Conservation (phyloP, 371 early-diverging fungal genomes). For the Mucor ambiguus region DNA sequence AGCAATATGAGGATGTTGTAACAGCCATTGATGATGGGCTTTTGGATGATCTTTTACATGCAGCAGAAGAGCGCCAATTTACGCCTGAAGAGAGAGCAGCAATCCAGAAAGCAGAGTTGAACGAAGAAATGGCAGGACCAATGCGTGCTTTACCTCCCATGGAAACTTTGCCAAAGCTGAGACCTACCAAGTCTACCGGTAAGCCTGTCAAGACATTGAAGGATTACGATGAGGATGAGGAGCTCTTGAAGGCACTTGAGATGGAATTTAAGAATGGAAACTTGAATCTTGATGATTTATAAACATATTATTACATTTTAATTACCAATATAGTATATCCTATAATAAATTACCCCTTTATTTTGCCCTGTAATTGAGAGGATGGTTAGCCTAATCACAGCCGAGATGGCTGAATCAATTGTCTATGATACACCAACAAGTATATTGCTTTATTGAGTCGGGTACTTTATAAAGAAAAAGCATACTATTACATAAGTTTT, state of each 20-base stretch:
- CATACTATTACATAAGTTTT: background rate
- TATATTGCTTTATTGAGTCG: background rate
- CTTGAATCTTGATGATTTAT: slow-evolving; percentile 32
- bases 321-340: background rate
- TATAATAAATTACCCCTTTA: background rate
- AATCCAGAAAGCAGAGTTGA: slow-evolving; percentile 34
- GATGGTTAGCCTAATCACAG: too few species aligned
- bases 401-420: too few species aligned
- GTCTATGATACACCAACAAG: background rate
- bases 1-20: slow-evolving; percentile 37
- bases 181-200: slow-evolving; percentile 23
- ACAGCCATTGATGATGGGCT: slow-evolving; percentile 25
- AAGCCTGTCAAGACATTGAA: slow-evolving; percentile 34
- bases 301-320: slow-evolving; percentile 5
- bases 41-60: slow-evolving; percentile 26
- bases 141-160: slow-evolving; percentile 30
- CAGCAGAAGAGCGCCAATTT: slow-evolving; percentile 37
- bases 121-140: slow-evolving; percentile 26
- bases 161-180: slow-evolving; percentile 21
- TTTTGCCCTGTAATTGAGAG: background rate
- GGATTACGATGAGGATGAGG: slow-evolving; percentile 48
- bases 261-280: slow-evolving; percentile 40
- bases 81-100: slow-evolving; percentile 39
- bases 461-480: background rate
- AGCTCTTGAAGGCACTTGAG: slow-evolving; percentile 39